Evolutionary conservation across 441 rosid genomes (phyloP).

Genomic region (Erysimum cheiri): DNA sequence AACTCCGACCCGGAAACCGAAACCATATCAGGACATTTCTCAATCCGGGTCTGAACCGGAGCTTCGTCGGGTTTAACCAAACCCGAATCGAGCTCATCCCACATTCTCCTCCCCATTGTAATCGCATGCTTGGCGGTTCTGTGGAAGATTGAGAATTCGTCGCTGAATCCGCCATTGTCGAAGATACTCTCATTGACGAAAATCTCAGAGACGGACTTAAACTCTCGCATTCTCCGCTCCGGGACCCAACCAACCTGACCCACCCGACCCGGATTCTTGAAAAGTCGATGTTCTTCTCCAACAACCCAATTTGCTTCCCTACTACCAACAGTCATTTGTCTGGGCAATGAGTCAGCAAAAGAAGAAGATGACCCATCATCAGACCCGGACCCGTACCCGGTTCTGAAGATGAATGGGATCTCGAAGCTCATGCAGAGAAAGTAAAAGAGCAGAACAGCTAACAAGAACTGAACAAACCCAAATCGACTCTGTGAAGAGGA

Average conservation of each 20-base stretch:
- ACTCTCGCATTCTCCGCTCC: conserved; percentile 49
- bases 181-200: conserved; percentile 51
- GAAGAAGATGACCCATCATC: conserved; percentile 32
- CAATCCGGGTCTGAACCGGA: conserved; percentile 35
- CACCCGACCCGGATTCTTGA: conserved; percentile 23
- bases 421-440: conserved; percentile 61
- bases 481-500: conserved; percentile 51
- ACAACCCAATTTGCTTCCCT: conserved; percentile 42
- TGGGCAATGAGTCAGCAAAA: conserved; percentile 49
- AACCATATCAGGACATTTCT: conserved; percentile 54
- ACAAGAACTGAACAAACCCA: conserved; percentile 49
- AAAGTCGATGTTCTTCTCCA: conserved; percentile 39
- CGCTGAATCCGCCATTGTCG: conserved; percentile 44
- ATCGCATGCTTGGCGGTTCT: conserved; percentile 52
- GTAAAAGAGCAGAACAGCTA: conserved; percentile 52
- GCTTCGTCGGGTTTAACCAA: conserved; percentile 22
- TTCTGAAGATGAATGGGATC: conserved; percentile 52
- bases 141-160: conserved; percentile 56
- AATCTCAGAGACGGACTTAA: conserved; percentile 53
- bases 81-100: conserved; percentile 51
- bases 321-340: conserved; percentile 44
- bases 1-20: conserved; percentile 52
- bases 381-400: conserved; percentile 45
- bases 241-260: conserved; percentile 17
- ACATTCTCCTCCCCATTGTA: conserved; percentile 49